A percentile compares a stretch with the other conserved stretches of the same genome.
These are phyloP conservation scores for Heliosperma pusillum DNA, from an alignment of 148 eudicot species.

Conservation along the genomic window DNA sequence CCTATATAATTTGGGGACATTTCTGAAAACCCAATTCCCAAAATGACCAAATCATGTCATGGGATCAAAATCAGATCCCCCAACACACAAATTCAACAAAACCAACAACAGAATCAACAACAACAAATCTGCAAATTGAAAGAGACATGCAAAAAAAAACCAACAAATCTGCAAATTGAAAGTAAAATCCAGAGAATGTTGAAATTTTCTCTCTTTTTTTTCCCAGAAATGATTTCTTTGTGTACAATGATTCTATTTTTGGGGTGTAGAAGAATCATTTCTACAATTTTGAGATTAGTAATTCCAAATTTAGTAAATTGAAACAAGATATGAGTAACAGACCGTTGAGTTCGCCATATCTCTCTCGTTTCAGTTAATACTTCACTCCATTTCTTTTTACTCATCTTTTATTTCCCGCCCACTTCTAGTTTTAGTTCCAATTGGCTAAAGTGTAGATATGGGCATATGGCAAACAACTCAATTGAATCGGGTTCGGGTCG, in stretches of 20 bases:
- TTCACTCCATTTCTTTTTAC: not conserved
- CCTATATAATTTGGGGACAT: conserved; percentile 33
- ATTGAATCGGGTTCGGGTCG: too few species aligned
- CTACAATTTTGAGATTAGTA: conserved; percentile 3
- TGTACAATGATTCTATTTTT: conserved; percentile 23
- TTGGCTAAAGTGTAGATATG: too few species aligned
- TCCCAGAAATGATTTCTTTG: conserved; percentile 9
- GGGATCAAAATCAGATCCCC: conserved; percentile 20
- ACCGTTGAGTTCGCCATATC: conserved; percentile 29
- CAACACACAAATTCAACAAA: conserved; percentile 14
- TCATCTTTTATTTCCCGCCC: not conserved
- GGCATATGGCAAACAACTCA: too few species aligned
- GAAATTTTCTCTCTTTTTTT: not conserved
- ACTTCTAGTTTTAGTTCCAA: not conserved
- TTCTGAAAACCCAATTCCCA: conserved; percentile 28
- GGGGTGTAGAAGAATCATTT: conserved; percentile 20
- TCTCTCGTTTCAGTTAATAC: not conserved
- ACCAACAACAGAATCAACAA: not conserved
- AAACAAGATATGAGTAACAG: conserved; percentile 6
- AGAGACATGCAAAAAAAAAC: conserved; percentile 10
- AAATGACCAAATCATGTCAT: conserved; percentile 12
- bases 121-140: not conserved
- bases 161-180: not conserved
- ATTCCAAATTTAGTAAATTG: conserved; percentile 24
- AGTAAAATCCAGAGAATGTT: not conserved